A percentile compares a stretch with the other conserved stretches of the same genome.
Evolutionary conservation across 331 rosid genomes (phyloP).

Genomic region (Quercus phellos): DNA sequence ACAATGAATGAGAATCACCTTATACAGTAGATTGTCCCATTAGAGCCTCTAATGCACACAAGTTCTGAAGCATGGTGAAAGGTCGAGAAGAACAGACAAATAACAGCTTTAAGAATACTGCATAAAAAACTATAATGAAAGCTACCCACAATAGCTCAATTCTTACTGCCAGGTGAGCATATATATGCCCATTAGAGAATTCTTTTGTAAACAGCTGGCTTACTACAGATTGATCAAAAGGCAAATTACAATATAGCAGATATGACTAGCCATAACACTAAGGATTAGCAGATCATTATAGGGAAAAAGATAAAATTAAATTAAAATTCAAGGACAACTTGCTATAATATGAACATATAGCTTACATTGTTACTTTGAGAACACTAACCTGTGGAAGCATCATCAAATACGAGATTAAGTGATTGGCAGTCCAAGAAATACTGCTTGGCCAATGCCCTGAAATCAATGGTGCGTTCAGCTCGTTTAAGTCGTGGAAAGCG

Average conservation of each 20-base stretch:
- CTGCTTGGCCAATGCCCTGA: conserved; percentile 88
- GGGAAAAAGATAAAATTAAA: not conserved
- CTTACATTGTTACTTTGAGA: not conserved
- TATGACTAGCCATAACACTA: not conserved
- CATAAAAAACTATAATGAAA: not conserved
- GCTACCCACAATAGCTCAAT: not conserved
- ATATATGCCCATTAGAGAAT: not conserved
- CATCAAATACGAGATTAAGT: conserved; percentile 81
- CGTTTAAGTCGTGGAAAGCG: conserved; percentile 83
- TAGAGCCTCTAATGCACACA: not conserved
- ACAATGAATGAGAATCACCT: not conserved
- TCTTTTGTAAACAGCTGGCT: not conserved
- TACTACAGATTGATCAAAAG: not conserved
- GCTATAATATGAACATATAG: not conserved
- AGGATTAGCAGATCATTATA: not conserved
- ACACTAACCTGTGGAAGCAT: conserved; percentile 66
- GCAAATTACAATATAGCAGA: not conserved
- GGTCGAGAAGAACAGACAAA: not conserved
- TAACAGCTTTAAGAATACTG: not conserved
- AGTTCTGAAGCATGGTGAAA: not conserved
- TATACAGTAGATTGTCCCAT: not conserved
- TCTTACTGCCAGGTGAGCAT: not conserved
- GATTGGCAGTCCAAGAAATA: conserved; percentile 74
- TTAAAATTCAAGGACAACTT: not conserved
- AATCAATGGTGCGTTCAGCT: conserved; percentile 71